These are phyloP conservation scores for Verticillium longisporum DNA, from an alignment of 2,329 filamentous ascomycete genomes.

Conservation along the genomic window DNA sequence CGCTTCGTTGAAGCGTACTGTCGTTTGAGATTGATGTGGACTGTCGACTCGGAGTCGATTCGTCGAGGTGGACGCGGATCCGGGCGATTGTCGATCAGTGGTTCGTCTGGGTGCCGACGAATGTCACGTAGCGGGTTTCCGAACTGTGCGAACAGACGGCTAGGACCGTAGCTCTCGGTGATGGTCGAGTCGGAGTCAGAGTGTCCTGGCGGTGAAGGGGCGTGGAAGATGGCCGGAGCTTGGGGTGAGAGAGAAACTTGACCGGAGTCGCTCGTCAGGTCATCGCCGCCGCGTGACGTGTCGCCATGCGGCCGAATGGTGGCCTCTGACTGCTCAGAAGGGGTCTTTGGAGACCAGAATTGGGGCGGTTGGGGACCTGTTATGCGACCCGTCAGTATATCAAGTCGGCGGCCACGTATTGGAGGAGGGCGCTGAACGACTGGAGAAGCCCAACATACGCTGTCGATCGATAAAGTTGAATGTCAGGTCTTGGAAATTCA, in stretches of 20 bases:
- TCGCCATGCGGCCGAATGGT: slow-evolving; percentile 10
- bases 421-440: not conserved
- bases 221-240: slow-evolving; percentile 24
- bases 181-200: slow-evolving; percentile 14
- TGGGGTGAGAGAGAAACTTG: slow-evolving; percentile 25
- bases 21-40: slow-evolving; percentile 9
- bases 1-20: slow-evolving; percentile 30
- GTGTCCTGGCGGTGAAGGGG: slow-evolving; percentile 29
- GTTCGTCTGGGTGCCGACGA: not conserved
- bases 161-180: slow-evolving; percentile 32
- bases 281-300: slow-evolving; percentile 7
- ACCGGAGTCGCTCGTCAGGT: slow-evolving; percentile 15
- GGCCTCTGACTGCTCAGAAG: slow-evolving; percentile 15
- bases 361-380: slow-evolving; percentile 13
- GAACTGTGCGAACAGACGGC: slow-evolving; percentile 30
- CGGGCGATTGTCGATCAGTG: slow-evolving; percentile 14
- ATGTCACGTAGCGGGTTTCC: slow-evolving; percentile 15
- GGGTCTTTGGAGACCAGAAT: slow-evolving; percentile 13
- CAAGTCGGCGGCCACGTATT: not conserved
- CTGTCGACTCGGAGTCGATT: not conserved
- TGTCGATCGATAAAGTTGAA: slow-evolving; percentile 1
- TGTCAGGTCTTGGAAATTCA: slow-evolving; percentile 2
- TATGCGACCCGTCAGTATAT: slow-evolving; percentile 10
- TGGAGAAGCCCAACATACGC: not conserved
- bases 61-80: slow-evolving; percentile 12